Percentiles rank a stretch among this genome's conserved stretches.
Conservation (phyloP, 2,329 filamentous ascomycete species). For the Colletotrichum sojae region DNA sequence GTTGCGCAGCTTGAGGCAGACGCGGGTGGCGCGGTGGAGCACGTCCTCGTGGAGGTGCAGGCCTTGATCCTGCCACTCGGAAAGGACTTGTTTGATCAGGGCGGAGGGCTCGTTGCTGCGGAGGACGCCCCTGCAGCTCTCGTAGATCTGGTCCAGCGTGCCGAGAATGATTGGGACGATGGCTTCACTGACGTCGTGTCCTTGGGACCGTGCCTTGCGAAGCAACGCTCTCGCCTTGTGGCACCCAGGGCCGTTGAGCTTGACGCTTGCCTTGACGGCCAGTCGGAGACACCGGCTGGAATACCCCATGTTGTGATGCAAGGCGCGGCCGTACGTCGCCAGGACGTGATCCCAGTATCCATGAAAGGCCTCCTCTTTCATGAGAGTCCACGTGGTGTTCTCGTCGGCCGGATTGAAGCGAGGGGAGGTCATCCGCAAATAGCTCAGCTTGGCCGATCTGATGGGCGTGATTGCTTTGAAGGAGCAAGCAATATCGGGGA, state of each 20-base stretch:
- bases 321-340: slow-evolving; percentile 55
- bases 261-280: slow-evolving; percentile 61
- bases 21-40: slow-evolving; percentile 53
- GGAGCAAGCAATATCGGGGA: slow-evolving; percentile 36
- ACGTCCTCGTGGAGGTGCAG: slow-evolving; percentile 52
- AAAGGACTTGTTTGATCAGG: slow-evolving; percentile 43
- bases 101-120: slow-evolving; percentile 18
- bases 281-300: slow-evolving; percentile 61
- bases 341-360: slow-evolving; percentile 52
- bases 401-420: slow-evolving; percentile 46
- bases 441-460: neutral
- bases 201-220: slow-evolving; percentile 53
- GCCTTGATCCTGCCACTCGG: slow-evolving; percentile 46
- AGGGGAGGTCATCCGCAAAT: slow-evolving; percentile 20
- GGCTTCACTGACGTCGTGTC: slow-evolving; percentile 58
- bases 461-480: slow-evolving; percentile 9
- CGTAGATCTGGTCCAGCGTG: slow-evolving; percentile 52
- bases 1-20: slow-evolving; percentile 48
- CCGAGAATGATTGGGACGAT: slow-evolving; percentile 56
- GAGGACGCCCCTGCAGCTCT: slow-evolving; percentile 31
- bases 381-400: slow-evolving; percentile 53
- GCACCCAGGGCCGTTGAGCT: slow-evolving; percentile 47
- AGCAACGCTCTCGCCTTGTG: slow-evolving; percentile 57
- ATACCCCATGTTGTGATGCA: slow-evolving; percentile 52
- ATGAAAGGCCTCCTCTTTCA: slow-evolving; percentile 56